Percentiles rank a stretch among this genome's conserved stretches.
These are phyloP conservation scores for Candida chilensis DNA, from an alignment of 805 yeast genomes.

Conservation along the genomic window DNA sequence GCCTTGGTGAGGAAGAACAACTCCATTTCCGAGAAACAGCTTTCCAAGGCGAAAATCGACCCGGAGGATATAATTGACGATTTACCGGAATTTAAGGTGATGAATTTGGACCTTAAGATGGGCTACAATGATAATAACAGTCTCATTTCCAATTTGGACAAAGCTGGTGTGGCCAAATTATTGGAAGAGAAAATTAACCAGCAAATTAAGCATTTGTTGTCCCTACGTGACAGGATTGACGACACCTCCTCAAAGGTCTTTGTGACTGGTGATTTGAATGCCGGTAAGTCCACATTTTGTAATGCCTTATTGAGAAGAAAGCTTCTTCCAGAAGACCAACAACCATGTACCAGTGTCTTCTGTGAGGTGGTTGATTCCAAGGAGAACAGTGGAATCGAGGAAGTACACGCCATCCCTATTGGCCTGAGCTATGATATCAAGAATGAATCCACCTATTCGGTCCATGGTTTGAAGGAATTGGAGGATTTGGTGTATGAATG, in stretches of 20 bases:
- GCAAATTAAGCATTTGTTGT: constrained; percentile 56
- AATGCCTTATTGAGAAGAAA: constrained; percentile 76
- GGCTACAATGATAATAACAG: constrained; percentile 31
- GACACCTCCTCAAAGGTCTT: constrained; percentile 91
- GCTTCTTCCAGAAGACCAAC: constrained; percentile 90
- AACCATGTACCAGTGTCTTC: constrained; percentile 94
- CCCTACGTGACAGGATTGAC: constrained; percentile 75
- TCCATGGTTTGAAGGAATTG: constrained; percentile 43
- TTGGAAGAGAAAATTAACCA: constrained; percentile 60
- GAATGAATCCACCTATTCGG: constrained; percentile 60
- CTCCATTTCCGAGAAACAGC: neutral
- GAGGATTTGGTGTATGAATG: constrained; percentile 65
- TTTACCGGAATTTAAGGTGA: constrained; percentile 42
- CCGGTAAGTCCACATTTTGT: constrained; percentile 95
- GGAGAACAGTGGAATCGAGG: constrained; percentile 69
- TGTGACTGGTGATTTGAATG: constrained; percentile 93
- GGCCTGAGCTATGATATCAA: constrained; percentile 38
- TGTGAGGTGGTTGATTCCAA: constrained; percentile 87
- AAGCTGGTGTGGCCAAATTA: constrained; percentile 57
- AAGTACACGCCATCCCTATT: constrained; percentile 83
- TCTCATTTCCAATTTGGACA: constrained; percentile 51
- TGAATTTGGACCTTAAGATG: constrained; percentile 54
- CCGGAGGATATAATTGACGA: constrained; percentile 8
- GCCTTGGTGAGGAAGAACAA: constrained; percentile 39
- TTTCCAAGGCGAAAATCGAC: constrained; percentile 3